Base-by-base conservation (phyloP, 1,284 basidiomycete genomes). In the Rhodotorula mucilaginosa region DNA sequence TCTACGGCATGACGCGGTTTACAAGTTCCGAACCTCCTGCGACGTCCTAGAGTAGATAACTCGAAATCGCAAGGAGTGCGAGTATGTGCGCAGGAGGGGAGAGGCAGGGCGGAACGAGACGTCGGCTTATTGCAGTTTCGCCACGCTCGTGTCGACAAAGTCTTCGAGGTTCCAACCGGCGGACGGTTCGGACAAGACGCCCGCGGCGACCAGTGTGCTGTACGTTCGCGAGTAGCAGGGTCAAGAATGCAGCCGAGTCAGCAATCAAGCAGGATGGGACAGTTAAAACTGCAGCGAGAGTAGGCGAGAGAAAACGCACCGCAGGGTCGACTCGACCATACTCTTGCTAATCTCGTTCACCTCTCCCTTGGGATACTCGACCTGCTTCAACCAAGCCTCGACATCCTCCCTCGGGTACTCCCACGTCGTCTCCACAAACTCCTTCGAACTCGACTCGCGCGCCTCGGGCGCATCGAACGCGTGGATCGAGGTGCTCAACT, bases 361-460 rank as follows among this genome's bases (percentile, higher is more conserved):
- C 19, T 67, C 59, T 2, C 61, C 70, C 58, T 65, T 57, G 16
- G 77, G 76, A 63, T 78, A 78, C 6, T 79, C 74, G 7, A 81
- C 77, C 21, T 77, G 78, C 29, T 74, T 68, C 31, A 76, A 66
- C 80, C 84, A 78, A 52, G 88, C 88, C 82, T 86, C 83, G 73
- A 95, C 87, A 79, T 95, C 93, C 71, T 87, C 85, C 67, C 89
- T 87, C 61, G 88, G 85, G 79, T 97, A 95, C 0, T 89, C 89
- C 78, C 95, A 96, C 68, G 86, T 88, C 26, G 85, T 82, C 77
- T 86, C 85, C 78, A 97, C 90, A 79, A 90, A 96, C 51, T 87
- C 86, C 51, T 93, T 84, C 79, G 90, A 87, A 46, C 82, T 83
- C 2, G 84, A 83, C 54, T 80, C 79, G 2, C 90, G 86, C 44